Evolutionary conservation across 176 grass and related monocot species (phyloP).

Genomic region (Juncus inflexus): DNA sequence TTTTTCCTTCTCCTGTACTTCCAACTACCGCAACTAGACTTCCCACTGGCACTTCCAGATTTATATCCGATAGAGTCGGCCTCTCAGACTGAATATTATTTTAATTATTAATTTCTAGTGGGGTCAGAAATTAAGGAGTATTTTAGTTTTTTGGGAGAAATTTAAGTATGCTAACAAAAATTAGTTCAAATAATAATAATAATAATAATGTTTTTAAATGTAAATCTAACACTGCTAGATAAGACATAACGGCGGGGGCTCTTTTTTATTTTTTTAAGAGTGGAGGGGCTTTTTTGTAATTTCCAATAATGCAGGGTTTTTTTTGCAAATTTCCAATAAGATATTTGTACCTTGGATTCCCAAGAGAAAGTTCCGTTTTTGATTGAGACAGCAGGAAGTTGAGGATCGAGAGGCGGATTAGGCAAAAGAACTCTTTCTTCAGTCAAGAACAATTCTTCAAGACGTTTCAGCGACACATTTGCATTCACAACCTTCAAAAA

Average conservation of each 20-base stretch:
- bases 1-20: conserved; percentile 99
- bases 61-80: conserved; percentile 91
- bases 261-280: too few species aligned
- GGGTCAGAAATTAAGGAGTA: too few species aligned
- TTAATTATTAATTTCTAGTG: conserved; percentile 19
- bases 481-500: conserved; percentile 84
- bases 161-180: too few species aligned
- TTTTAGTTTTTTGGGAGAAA: too few species aligned
- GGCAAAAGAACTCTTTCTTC: conserved; percentile 85
- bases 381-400: conserved; percentile 83
- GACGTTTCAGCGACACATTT: conserved; percentile 86
- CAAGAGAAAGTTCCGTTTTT: conserved; percentile 90
- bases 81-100: conserved; percentile 54
- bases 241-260: too few species aligned
- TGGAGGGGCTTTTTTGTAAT: too few species aligned
- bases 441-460: conserved; percentile 74
- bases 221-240: too few species aligned
- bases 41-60: conserved; percentile 83
- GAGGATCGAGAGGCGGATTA: conserved; percentile 70
- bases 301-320: too few species aligned
- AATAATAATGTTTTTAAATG: too few species aligned
- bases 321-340: not conserved
- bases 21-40: conserved; percentile 90
- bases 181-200: too few species aligned
- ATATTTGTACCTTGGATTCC: conserved; percentile 61